These are phyloP conservation scores for Eutrema salsugineum DNA, from an alignment of 441 rosid species.

Conservation along the genomic window DNA sequence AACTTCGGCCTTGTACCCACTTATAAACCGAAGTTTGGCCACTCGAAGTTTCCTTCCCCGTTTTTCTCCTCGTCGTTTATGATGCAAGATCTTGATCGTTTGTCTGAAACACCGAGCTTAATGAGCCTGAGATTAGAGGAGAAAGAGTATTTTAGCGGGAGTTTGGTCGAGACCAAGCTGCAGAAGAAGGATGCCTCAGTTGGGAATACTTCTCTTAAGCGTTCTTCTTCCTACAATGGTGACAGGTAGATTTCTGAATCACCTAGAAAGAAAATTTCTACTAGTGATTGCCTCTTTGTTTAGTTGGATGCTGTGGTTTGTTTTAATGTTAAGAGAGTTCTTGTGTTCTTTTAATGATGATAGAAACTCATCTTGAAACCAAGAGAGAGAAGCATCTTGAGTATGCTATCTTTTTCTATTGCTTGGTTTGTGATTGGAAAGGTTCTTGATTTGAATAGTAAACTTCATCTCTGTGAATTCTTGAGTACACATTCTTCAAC, in stretches of 20 bases:
- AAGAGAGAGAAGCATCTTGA: not conserved
- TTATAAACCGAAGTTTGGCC: constrained; percentile 69
- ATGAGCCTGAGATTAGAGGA: constrained; percentile 56
- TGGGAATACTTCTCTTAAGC: constrained; percentile 57
- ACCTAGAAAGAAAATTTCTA: not conserved
- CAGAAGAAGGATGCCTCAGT: constrained; percentile 43
- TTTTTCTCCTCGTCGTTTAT: constrained; percentile 66
- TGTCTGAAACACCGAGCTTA: constrained; percentile 58
- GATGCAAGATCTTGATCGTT: constrained; percentile 76
- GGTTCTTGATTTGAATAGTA: not conserved
- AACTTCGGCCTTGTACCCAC: constrained; percentile 66
- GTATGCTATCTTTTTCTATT: not conserved
- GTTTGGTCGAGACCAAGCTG: constrained; percentile 66
- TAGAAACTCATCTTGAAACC: not conserved
- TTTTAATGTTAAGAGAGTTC: not conserved
- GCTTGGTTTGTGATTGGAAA: not conserved
- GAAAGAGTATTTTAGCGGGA: constrained; percentile 71
- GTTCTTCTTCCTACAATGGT: constrained; percentile 93
- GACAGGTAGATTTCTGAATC: constrained; percentile 57
- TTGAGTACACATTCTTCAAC: not conserved
- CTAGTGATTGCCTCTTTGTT: not conserved
- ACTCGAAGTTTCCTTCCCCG: constrained; percentile 68
- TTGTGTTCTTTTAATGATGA: no score
- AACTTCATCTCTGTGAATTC: not conserved
- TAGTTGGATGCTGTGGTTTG: not conserved